Evolutionary conservation across 2,329 filamentous ascomycete species (phyloP), one percentile per base, ranked within the genome.

Genomic region (Stylonectria norvegica): DNA sequence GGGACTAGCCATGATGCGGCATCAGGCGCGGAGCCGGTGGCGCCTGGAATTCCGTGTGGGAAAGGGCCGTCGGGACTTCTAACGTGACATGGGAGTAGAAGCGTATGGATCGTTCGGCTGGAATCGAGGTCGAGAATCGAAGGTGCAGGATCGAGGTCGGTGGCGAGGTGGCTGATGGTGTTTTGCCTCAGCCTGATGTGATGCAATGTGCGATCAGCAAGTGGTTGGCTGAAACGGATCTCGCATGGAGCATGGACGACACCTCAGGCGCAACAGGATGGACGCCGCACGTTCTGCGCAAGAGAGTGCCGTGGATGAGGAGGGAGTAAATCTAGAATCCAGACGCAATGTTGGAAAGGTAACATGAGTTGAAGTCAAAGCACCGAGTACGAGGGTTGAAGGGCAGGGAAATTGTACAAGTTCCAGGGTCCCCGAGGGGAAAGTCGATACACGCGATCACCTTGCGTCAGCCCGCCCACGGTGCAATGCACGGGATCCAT

Each of bases 1-100:
- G 40, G 55, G 50, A 36, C 53, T 58, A 40, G 55, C 52, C 55
- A 58, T 58, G 45, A 45, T 48, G 43, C 38, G 34, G 47, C 55
- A 58, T 58, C 30, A 49, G 52, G 33, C n/a, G 28, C 40, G 40
- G 19, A 27, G 36, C 27, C 41, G 38, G 28, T 19, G 20, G 44
- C 18, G 32, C 36, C 17, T 31, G 28, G 28, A 16, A 33, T 15
- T 29, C 29, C 32, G 45, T 31, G 34, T 36, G 36, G 37, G 40
- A 40, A 40, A 22, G 29, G 46, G 19, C 28, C 47, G 20, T 23
- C 33, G 42, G 37, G 15, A 15, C 27, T 48, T 22, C 36, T 43
- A 51, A 29, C 18, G 36, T 40, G 41, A 38, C 46, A 55, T 52
- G 15, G 22, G 12, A 36, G 28, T 28, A 27, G 40, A 34, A 31